Evolutionary conservation across 2,329 filamentous ascomycete genomes (phyloP).

Genomic region (Stenocarpella maydis): DNA sequence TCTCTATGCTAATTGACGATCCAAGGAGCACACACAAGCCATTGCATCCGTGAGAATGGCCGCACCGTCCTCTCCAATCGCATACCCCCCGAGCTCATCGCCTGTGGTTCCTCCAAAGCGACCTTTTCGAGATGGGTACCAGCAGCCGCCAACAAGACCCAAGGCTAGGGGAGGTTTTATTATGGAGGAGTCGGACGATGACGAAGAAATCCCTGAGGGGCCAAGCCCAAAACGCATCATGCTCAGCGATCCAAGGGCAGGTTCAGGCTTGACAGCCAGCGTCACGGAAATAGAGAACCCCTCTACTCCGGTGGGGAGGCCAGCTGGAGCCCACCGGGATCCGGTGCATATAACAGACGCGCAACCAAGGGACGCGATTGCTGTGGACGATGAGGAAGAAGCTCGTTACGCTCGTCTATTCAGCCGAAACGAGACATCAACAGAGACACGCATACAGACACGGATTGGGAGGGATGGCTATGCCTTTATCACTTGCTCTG

Average conservation of each 20-base stretch:
- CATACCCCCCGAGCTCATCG: conserved; percentile 42
- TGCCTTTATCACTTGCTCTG: conserved; percentile 63
- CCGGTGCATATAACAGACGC: not conserved
- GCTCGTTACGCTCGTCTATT: conserved; percentile 38
- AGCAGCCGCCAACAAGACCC: conserved; percentile 42
- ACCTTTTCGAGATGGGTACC: conserved; percentile 43
- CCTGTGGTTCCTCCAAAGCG: conserved; percentile 47
- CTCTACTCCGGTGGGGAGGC: not conserved
- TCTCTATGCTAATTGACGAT: not conserved
- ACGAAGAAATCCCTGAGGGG: conserved; percentile 45
- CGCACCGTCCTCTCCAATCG: conserved; percentile 41
- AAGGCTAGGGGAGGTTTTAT: conserved; percentile 54
- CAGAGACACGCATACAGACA: conserved; percentile 37
- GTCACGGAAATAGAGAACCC: conserved; percentile 4
- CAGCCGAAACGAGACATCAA: conserved; percentile 34
- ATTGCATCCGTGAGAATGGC: conserved; percentile 34
- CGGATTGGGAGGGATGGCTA: conserved; percentile 43
- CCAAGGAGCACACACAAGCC: not conserved
- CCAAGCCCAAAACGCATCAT: conserved; percentile 55
- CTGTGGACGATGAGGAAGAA: conserved; percentile 28
- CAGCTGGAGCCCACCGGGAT: not conserved
- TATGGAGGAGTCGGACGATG: conserved; percentile 52
- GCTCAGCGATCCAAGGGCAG: conserved; percentile 44
- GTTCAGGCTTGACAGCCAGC: conserved; percentile 33
- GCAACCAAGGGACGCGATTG: not conserved